Evolutionary conservation across 306 rosid genomes (phyloP), one percentile per base, ranked within the genome.

Genomic region (Begonia fuchsioides): DNA sequence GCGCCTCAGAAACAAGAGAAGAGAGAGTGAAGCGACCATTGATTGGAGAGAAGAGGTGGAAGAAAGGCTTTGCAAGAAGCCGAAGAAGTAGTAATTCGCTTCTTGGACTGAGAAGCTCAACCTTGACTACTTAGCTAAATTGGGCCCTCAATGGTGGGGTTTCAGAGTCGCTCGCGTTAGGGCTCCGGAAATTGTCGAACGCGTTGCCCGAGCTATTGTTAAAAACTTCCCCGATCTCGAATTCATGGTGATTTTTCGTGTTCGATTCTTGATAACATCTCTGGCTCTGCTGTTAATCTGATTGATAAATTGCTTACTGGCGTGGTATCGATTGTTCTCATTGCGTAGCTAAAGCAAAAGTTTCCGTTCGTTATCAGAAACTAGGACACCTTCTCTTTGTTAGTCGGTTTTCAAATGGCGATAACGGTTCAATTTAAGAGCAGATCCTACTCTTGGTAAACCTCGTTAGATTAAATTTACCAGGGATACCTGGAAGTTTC

Each of bases 131-230:
- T 80, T 90, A 17, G 73, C 86, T 50, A 65, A 66, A 6, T 61
- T 66, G 53, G 97, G 95, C 45, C 90, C 93, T 10, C 94, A 79
- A 15, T 90, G 97, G 97, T 88, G 80, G 81, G 69, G 68, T 47
- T 17, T 84, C 43, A 71, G 83, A 1, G 95, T 74, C 5, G 59
- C 94, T 9, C 69, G 95, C 12, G 19, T 69, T 38, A 67, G 64
- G 61, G 77, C 68, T 15, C 77, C 68, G 32, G 77, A 81, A 38
- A 79, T 72, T 12, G 74, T 85, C 0, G 72, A 84, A 40, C 62
- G 67, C 0, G 71, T 90, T 3, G 85, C 94, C 69, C 87, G 85
- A 14, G 71, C 72, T 1, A 74, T 90, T 8, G 79, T 82, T 13
- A 65, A 48, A 39, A 60, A 76, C 51, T 81, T 60, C 54, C 95